Evolutionary conservation across 2,329 filamentous ascomycete species (phyloP), one percentile per base, ranked within the genome.

Genomic region (Coniochaeta ligniaria): DNA sequence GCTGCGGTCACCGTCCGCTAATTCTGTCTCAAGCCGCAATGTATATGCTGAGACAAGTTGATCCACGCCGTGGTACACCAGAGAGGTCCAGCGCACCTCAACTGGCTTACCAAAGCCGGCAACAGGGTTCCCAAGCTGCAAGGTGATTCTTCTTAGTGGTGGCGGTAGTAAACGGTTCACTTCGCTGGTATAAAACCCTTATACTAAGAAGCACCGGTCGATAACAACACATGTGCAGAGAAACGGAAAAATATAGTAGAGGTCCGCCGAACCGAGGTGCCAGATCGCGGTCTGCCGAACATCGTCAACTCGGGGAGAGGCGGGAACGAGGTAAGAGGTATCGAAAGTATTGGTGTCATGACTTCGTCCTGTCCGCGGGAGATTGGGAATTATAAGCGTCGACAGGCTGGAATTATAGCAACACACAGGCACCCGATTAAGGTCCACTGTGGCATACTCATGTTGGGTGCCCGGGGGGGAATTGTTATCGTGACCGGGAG

Each of bases 341-440:
- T 52, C 47, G 47, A 52, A 52, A 67, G 56, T 5, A 9, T 72
- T 67, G 69, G 66, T 72, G 71, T 79, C 76, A 72, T 79, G 74
- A 78, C 75, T 75, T 80, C 77, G 74, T 79, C 73, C 74, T 75
- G 71, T 72, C 70, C 72, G 75, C 74, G 74, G 72, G 73, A 69
- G 71, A 69, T 72, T 67, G 70, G 66, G 72, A 77, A 78, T 74
- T 75, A 73, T 64, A 71, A 69, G 71, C 70, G 69, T 71, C 73
- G 69, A 70, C 70, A 70, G 69, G 64, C 60, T 62, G 70, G 70
- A 73, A 73, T 74, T 74, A 75, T 74, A 67, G 70, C 70, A 67
- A 66, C 71, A 70, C 69, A 69, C 68, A 66, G 60, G 60, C 65
- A 68, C 63, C 65, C 62, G 65, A 67, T n/a, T 65, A 65, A 66